phyloP scores from a whole-genome alignment of 2,329 filamentous ascomycete species.

The Paraphoma sp. region DNA sequence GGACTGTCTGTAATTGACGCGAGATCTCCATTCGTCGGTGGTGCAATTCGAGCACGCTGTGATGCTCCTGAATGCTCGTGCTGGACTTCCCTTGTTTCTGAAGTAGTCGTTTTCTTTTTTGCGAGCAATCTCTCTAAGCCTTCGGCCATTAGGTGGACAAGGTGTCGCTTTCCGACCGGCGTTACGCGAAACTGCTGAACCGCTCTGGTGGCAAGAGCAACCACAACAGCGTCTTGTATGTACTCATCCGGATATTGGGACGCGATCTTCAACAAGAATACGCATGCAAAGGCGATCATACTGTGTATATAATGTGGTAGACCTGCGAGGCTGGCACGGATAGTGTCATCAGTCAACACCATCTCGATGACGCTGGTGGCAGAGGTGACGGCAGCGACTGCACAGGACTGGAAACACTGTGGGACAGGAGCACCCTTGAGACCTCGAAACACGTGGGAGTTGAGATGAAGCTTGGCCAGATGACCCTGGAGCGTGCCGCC shows the following conservation, averaged over 20 bases:
- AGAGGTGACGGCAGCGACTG: conserved; percentile 56
- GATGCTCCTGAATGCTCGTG: not conserved
- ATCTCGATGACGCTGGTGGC: conserved; percentile 55
- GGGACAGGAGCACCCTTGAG: conserved; percentile 58
- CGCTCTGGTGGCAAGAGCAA: conserved; percentile 47
- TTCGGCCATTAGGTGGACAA: conserved; percentile 56
- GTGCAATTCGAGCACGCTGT: not conserved
- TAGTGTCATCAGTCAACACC: conserved; percentile 52
- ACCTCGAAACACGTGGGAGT: conserved; percentile 57
- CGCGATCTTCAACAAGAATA: conserved; percentile 59
- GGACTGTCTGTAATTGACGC: not conserved
- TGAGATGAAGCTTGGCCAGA: conserved; percentile 61
- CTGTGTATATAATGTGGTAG: conserved; percentile 61
- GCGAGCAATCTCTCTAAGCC: conserved; percentile 53
- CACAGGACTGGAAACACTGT: conserved; percentile 54
- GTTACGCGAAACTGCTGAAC: conserved; percentile 51
- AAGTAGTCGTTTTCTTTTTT: conserved; percentile 16
- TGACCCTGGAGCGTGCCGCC: conserved; percentile 61
- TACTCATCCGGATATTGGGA: conserved; percentile 51
- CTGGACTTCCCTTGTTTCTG: not conserved
- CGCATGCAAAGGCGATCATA: conserved; percentile 62
- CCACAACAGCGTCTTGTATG: conserved; percentile 48
- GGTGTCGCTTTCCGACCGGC: conserved; percentile 54
- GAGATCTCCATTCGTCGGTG: not conserved
- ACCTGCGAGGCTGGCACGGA: conserved; percentile 50